These are phyloP conservation scores for Penicillium riverlandense DNA, from an alignment of 495 filamentous ascomycete genomes.

Conservation along the genomic window DNA sequence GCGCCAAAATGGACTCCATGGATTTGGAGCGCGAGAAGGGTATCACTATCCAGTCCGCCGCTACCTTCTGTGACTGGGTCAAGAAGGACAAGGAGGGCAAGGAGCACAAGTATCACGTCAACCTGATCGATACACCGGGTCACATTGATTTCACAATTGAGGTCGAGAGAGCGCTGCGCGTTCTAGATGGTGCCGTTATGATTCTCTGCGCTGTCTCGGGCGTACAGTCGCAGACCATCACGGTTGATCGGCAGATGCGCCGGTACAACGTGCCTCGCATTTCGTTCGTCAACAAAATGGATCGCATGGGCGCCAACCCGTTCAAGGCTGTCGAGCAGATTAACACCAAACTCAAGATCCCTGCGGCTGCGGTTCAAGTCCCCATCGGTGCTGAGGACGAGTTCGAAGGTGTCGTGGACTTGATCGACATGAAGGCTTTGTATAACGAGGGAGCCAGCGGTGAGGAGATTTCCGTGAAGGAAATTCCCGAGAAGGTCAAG, in stretches of 20 bases:
- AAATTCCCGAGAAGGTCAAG: conserved; percentile 71
- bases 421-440: conserved; percentile 86
- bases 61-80: conserved; percentile 96
- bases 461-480: conserved; percentile 59
- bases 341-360: conserved; percentile 86
- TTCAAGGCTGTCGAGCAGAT: conserved; percentile 98
- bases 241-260: conserved; percentile 97
- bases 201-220: conserved; percentile 96
- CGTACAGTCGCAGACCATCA: conserved; percentile 97
- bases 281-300: conserved; percentile 99
- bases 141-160: conserved; percentile 99
- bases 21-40: conserved; percentile 96
- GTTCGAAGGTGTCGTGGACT: conserved; percentile 90
- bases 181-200: conserved; percentile 97
- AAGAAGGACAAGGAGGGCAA: conserved; percentile 67
- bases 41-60: conserved; percentile 97
- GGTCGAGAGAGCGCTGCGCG: conserved; percentile 91
- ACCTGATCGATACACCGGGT: conserved; percentile 97
- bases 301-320: conserved; percentile 96
- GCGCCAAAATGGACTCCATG: conserved; percentile 99
- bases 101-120: conserved; percentile 92
- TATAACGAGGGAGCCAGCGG: conserved; percentile 84
- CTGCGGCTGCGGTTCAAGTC: conserved; percentile 89
- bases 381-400: conserved; percentile 90
- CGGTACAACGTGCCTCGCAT: conserved; percentile 94